These are phyloP conservation scores for Barnettozyma californica DNA, from an alignment of 805 yeast species.

Conservation along the genomic window DNA sequence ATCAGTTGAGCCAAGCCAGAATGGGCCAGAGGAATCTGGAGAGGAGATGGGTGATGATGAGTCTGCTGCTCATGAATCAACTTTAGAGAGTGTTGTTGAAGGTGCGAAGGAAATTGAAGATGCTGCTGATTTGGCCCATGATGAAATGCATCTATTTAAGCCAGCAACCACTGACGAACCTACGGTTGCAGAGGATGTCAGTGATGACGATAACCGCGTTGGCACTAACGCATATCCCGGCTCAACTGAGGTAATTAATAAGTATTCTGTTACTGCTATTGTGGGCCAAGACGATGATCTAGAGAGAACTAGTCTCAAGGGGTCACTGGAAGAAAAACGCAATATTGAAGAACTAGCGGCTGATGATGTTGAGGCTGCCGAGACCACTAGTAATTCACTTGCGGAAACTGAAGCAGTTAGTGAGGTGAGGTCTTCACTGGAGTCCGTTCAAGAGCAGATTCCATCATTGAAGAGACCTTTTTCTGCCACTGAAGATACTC, in stretches of 20 bases:
- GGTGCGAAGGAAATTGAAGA: background rate
- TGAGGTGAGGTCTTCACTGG: background rate
- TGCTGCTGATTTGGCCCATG: background rate
- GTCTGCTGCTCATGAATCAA: too few relatives aligned
- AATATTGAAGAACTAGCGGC: too few relatives aligned
- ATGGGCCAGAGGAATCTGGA: background rate
- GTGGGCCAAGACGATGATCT: too few relatives aligned
- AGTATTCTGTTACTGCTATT: background rate
- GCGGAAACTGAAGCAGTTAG: too few relatives aligned
- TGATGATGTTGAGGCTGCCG: too few relatives aligned
- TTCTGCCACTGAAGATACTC: background rate
- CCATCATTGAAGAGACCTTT: background rate
- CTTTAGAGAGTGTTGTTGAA: background rate
- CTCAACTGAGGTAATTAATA: background rate
- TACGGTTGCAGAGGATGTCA: background rate
- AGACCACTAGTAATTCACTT: too few relatives aligned
- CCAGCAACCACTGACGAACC: background rate
- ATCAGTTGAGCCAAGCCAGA: background rate
- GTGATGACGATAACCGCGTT: background rate
- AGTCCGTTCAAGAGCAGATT: background rate
- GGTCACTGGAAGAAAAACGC: too few relatives aligned
- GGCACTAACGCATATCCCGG: background rate
- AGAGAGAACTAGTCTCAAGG: too few relatives aligned
- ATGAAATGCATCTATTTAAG: background rate
- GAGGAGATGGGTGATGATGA: background rate